Evolutionary conservation across 2,329 filamentous ascomycete species (phyloP).

Genomic region (Aspergillaceae sp.): DNA sequence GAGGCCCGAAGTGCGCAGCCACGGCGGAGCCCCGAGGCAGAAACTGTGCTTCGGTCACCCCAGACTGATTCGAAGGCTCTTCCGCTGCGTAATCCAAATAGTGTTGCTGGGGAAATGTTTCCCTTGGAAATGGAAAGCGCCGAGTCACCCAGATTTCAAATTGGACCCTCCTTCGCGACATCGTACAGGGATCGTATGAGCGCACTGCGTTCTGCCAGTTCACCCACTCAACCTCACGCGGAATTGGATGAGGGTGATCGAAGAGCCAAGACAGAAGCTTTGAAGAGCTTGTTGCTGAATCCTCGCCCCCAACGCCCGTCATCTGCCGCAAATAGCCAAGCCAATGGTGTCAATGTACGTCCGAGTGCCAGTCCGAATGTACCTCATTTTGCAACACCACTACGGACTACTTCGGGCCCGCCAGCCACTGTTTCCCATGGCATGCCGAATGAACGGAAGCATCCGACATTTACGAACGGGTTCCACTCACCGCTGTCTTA

Average conservation of each 20-base stretch:
- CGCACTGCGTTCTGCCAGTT: slow-evolving; percentile 31
- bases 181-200: slow-evolving; percentile 41
- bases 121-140: slow-evolving; percentile 59
- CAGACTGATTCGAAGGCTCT: slow-evolving; percentile 30
- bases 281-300: slow-evolving; percentile 40
- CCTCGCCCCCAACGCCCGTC: slow-evolving; percentile 30
- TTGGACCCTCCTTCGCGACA: slow-evolving; percentile 61
- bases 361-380: slow-evolving; percentile 12
- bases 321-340: slow-evolving; percentile 16
- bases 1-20: slow-evolving; percentile 52
- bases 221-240: slow-evolving; percentile 18
- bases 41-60: slow-evolving; percentile 45
- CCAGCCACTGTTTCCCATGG: slow-evolving; percentile 16
- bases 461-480: slow-evolving; percentile 9
- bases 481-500: slow-evolving; percentile 16
- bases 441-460: slow-evolving; percentile 9
- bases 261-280: slow-evolving; percentile 35
- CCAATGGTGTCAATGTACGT: slow-evolving; percentile 12
- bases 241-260: slow-evolving; percentile 32
- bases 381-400: slow-evolving; percentile 23
- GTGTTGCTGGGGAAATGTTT: slow-evolving; percentile 51
- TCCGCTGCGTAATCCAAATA: slow-evolving; percentile 38
- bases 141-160: slow-evolving; percentile 42
- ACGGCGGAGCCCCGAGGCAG: slow-evolving; percentile 35
- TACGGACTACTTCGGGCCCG: slow-evolving; percentile 28